Conservation (phyloP, 1,139 yeast genomes). For the Yamadazyma diospyri region DNA sequence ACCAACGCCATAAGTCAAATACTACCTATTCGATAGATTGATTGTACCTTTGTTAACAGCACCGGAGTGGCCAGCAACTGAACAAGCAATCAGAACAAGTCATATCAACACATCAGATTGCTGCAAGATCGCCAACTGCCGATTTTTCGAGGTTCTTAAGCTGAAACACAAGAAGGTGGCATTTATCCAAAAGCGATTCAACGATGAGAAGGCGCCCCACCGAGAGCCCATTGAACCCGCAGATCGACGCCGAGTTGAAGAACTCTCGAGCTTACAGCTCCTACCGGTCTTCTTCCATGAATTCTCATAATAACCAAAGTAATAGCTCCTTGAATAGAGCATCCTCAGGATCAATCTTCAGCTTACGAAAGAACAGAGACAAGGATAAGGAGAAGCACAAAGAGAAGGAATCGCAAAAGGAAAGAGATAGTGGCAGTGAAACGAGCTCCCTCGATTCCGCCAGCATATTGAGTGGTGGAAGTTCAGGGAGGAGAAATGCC, state of each 20-base stretch:
- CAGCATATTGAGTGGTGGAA: slow-evolving; percentile 27
- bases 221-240: slow-evolving; percentile 21
- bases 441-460: slow-evolving; percentile 33
- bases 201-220: slow-evolving; percentile 27
- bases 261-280: slow-evolving; percentile 31
- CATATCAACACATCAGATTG: no score
- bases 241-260: slow-evolving; percentile 30
- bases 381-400: slow-evolving; percentile 16
- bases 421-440: slow-evolving; percentile 29
- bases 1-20: no score
- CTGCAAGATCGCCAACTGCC: no score
- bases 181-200: no score
- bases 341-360: slow-evolving; percentile 39
- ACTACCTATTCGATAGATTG: no score
- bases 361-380: slow-evolving; percentile 28
- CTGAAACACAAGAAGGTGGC: no score
- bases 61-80: no score
- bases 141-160: no score
- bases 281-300: slow-evolving; percentile 8
- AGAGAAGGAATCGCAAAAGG: slow-evolving; percentile 11
- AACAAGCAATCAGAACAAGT: no score
- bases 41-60: no score
- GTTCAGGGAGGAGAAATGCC: slow-evolving; percentile 49
- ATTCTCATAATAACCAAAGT: slow-evolving; percentile 6
- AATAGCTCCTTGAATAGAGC: slow-evolving; percentile 19